Evolutionary conservation across 805 yeast genomes (phyloP).

Genomic region (Ogataea wickerhamii): DNA sequence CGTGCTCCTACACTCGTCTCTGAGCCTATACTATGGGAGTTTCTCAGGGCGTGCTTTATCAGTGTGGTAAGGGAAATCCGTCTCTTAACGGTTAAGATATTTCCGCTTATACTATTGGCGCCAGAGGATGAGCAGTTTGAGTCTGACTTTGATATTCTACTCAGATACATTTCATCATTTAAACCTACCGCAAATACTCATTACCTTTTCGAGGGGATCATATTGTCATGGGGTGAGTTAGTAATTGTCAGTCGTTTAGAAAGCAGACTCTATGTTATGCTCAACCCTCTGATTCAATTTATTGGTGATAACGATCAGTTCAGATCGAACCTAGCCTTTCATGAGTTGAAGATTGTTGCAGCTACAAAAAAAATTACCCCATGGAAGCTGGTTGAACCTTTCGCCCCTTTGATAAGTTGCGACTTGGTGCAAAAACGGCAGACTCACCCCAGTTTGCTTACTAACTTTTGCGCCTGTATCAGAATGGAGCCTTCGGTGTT

Average conservation of each 20-base stretch:
- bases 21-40: constrained; percentile 34
- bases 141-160: constrained; percentile 42
- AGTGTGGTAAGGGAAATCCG: constrained; percentile 54
- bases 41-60: constrained; percentile 38
- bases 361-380: constrained; percentile 56
- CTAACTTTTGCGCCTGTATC: constrained; percentile 59
- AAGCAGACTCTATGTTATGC: constrained; percentile 61
- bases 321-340: constrained; percentile 65
- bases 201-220: constrained; percentile 55
- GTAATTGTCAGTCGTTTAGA: constrained; percentile 56
- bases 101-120: constrained; percentile 50
- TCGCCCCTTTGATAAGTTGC: constrained; percentile 66
- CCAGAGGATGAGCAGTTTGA: constrained; percentile 40
- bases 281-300: constrained; percentile 61
- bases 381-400: constrained; percentile 78
- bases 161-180: constrained; percentile 40
- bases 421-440: constrained; percentile 53
- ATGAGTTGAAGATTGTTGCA: constrained; percentile 59
- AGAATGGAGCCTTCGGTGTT: constrained; percentile 61
- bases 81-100: constrained; percentile 45
- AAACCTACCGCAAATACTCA: constrained; percentile 31
- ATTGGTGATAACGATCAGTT: constrained; percentile 64
- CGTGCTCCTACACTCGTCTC: constrained; percentile 41
- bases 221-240: constrained; percentile 61
- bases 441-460: constrained; percentile 50